Evolutionary conservation across 2,329 filamentous ascomycete species (phyloP).

Genomic region (Fusarium zealandicum): DNA sequence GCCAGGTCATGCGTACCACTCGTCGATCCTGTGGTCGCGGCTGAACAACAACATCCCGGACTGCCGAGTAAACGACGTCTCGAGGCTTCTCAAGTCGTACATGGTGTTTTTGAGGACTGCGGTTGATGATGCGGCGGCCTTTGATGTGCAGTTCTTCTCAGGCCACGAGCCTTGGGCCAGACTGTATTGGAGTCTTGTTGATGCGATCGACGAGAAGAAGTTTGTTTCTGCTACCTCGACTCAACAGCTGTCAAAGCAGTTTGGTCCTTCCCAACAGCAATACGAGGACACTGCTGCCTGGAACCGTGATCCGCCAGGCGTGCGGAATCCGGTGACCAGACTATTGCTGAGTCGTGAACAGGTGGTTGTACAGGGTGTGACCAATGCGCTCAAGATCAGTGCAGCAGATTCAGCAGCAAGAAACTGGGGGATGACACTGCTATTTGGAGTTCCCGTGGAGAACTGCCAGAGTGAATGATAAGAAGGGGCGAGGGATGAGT

Average conservation of each 20-base stretch:
- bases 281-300: background rate
- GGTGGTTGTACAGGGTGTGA: conserved; percentile 17
- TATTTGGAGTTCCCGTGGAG: conserved; percentile 35
- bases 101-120: conserved; percentile 40
- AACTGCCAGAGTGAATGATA: conserved; percentile 3
- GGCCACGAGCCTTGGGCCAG: conserved; percentile 35
- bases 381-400: conserved; percentile 29
- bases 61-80: conserved; percentile 45
- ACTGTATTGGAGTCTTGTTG: conserved; percentile 39
- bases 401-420: conserved; percentile 37
- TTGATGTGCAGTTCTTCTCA: conserved; percentile 39
- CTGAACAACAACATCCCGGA: conserved; percentile 42
- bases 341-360: conserved; percentile 19
- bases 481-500: background rate
- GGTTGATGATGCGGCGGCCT: conserved; percentile 26
- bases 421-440: conserved; percentile 33
- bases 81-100: conserved; percentile 44
- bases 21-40: conserved; percentile 41
- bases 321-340: conserved; percentile 10
- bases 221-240: conserved; percentile 6
- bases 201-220: conserved; percentile 7
- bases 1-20: conserved; percentile 42
- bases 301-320: background rate
- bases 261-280: background rate
- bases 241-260: conserved; percentile 1